A percentile compares a stretch with the other conserved stretches of the same genome.
Evolutionary conservation across 257 asterid species (phyloP).

Genomic region (Lycium ferocissimum): DNA sequence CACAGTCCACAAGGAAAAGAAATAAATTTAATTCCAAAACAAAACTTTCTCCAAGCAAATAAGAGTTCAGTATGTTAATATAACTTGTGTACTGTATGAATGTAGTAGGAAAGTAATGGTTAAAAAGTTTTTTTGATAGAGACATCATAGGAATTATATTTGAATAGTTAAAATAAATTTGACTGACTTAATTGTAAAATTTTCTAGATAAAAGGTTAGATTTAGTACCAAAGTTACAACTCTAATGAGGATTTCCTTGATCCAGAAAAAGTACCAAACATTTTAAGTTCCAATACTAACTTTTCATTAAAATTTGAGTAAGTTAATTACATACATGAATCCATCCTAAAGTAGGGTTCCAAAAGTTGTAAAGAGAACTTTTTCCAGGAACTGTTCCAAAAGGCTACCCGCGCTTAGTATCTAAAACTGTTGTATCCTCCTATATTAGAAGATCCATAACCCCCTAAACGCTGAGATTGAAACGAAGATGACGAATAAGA

Average conservation of each 20-base stretch:
- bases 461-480: constrained; percentile 23
- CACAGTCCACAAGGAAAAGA: not conserved
- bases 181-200: not conserved
- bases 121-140: no score
- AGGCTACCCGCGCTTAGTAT: not conserved
- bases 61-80: no score
- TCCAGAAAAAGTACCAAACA: not conserved
- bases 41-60: no score
- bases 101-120: not conserved
- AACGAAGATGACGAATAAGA: constrained; percentile 31
- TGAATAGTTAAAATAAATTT: no score
- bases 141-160: no score
- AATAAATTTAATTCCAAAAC: not conserved
- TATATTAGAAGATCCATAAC: constrained; percentile 35
- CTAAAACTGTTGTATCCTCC: constrained; percentile 35
- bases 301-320: not conserved
- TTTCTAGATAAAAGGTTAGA: not conserved
- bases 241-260: no score
- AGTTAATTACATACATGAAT: constrained; percentile 21
- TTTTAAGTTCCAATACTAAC: not conserved
- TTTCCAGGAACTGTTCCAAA: not conserved
- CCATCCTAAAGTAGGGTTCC: not conserved
- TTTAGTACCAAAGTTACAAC: no score
- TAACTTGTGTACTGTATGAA: no score
- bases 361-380: not conserved